These are phyloP conservation scores for Ambrosia hybrid DNA, from an alignment of 140 eudicot species.

Conservation along the genomic window DNA sequence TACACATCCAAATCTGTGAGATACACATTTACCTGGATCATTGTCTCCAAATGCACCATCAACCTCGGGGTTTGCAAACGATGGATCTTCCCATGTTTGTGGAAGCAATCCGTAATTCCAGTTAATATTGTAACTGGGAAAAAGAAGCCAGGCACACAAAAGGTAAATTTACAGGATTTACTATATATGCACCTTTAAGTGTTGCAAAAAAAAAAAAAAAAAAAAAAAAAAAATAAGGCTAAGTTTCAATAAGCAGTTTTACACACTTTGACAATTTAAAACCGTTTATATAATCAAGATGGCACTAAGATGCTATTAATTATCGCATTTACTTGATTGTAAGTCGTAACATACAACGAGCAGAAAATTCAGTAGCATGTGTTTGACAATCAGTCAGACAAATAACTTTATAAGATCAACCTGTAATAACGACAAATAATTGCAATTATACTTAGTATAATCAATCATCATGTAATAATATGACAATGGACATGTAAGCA, in stretches of 20 bases:
- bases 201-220: too few species aligned
- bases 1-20: too few species aligned
- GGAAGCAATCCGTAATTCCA: slow-evolving; percentile 99
- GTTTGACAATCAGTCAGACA: not conserved
- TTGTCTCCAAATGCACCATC: slow-evolving; percentile 99
- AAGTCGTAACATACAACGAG: not conserved
- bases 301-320: not conserved
- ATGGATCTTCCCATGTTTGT: slow-evolving; percentile 99
- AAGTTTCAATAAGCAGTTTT: too few species aligned
- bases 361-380: not conserved
- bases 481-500: not conserved
- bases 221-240: too few species aligned
- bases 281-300: not conserved
- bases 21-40: slow-evolving; percentile 68
- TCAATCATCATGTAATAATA: slow-evolving; percentile 1
- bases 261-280: too few species aligned
- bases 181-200: too few species aligned
- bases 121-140: slow-evolving; percentile 81
- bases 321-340: not conserved
- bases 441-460: slow-evolving; percentile 6
- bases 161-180: not conserved
- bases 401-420: not conserved
- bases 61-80: slow-evolving; percentile 80
- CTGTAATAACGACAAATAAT: slow-evolving; percentile 4
- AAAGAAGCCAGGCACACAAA: not conserved